Conservation (phyloP, 768 basidiomycete species). For the Lactarius sp. region DNA sequence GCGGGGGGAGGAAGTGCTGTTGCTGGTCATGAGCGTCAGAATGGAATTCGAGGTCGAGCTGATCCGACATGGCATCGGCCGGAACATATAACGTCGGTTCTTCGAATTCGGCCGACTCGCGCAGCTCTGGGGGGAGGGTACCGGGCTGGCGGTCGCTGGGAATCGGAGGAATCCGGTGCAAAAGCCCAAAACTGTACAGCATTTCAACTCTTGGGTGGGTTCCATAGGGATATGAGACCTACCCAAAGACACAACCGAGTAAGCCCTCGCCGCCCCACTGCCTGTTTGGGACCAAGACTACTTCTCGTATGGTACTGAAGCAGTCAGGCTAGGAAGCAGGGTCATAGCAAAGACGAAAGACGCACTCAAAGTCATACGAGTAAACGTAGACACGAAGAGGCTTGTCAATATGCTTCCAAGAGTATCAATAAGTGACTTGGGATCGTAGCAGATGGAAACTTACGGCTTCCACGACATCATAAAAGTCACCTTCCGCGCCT, state of each 20-base stretch:
- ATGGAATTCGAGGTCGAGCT: slow-evolving; percentile 30
- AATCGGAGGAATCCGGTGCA: slow-evolving; percentile 89
- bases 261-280: slow-evolving; percentile 98
- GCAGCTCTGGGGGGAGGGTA: slow-evolving; percentile 51
- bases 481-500: slow-evolving; percentile 91
- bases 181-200: slow-evolving; percentile 66
- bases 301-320: slow-evolving; percentile 80
- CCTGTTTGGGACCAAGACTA: slow-evolving; percentile 90
- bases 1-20: slow-evolving; percentile 24
- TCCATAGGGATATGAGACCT: slow-evolving; percentile 30
- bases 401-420: slow-evolving; percentile 80
- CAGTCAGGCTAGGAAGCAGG: slow-evolving; percentile 1
- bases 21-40: slow-evolving; percentile 26
- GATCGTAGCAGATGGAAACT: slow-evolving; percentile 31
- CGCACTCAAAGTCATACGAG: slow-evolving; percentile 94
- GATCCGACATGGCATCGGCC: slow-evolving; percentile 57
- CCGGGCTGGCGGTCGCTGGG: slow-evolving; percentile 54
- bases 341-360: slow-evolving; percentile 33
- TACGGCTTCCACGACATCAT: slow-evolving; percentile 90
- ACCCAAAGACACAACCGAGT: slow-evolving; percentile 95
- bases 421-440: neutral
- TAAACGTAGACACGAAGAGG: slow-evolving; percentile 94
- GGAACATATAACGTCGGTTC: slow-evolving; percentile 70
- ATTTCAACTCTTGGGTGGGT: neutral
- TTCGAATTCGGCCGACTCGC: slow-evolving; percentile 48